phyloP scores from a whole-genome alignment of 164 flowering plant species.

The Macadamia integrifolia region DNA sequence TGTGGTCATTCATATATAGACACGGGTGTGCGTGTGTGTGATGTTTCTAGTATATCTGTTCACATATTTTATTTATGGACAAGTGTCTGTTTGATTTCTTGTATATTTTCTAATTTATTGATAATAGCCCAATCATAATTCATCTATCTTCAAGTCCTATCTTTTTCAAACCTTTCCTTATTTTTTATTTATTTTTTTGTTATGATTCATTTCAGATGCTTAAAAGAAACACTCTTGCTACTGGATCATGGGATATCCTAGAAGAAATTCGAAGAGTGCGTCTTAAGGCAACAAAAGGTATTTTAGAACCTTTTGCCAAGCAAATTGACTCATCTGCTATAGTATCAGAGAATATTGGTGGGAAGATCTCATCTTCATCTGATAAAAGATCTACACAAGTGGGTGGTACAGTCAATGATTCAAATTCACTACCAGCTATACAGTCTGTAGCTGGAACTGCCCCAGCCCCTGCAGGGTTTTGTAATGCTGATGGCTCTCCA shows the following conservation, averaged over 20 bases:
- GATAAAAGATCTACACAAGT: slow-evolving; percentile 12
- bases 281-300: slow-evolving; percentile 64
- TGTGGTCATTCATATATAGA: no score
- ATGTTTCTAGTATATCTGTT: no score
- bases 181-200: neutral
- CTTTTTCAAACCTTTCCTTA: no score
- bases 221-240: slow-evolving; percentile 35
- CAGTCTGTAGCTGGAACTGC: slow-evolving; percentile 8
- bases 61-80: no score
- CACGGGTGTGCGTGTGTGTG: no score
- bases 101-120: no score
- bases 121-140: no score
- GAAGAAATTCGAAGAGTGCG: slow-evolving; percentile 76
- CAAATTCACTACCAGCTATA: slow-evolving; percentile 9
- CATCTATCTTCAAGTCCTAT: no score
- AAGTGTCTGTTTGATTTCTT: no score
- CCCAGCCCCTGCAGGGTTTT: slow-evolving; percentile 2
- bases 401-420: neutral
- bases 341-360: slow-evolving; percentile 19
- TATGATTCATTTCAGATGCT: slow-evolving; percentile 15
- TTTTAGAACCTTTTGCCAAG: slow-evolving; percentile 31
- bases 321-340: slow-evolving; percentile 32
- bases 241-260: slow-evolving; percentile 55
- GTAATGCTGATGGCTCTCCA: slow-evolving; percentile 5
- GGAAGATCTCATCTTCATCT: slow-evolving; percentile 5